A percentile compares a stretch with the other conserved stretches of the same genome.
Conservation (phyloP, 1,284 basidiomycete genomes). For the Mycena sp. region DNA sequence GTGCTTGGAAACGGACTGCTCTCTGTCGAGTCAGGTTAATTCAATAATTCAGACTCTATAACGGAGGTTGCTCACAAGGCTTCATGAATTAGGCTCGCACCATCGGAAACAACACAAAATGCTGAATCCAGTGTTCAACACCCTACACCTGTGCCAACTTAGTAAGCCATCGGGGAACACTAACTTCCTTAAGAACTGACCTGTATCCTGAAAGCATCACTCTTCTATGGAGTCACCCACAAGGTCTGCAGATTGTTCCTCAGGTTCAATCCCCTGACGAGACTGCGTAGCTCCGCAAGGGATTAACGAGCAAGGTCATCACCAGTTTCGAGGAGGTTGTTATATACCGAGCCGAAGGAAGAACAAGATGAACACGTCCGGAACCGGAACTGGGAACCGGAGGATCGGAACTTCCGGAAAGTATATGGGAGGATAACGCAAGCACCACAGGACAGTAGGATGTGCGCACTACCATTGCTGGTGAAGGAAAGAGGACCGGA, state of each 20-base stretch:
- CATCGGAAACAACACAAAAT: constrained; percentile 56
- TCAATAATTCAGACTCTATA: no score
- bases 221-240: constrained; percentile 48
- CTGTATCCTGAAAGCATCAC: constrained; percentile 35
- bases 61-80: neutral
- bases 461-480: no score
- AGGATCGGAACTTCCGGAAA: no score
- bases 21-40: constrained; percentile 13
- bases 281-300: constrained; percentile 14
- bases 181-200: neutral
- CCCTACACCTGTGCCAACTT: constrained; percentile 52
- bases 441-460: no score
- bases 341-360: constrained; percentile 19
- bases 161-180: constrained; percentile 1
- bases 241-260: constrained; percentile 39
- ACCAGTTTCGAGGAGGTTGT: constrained; percentile 21
- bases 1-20: constrained; percentile 49
- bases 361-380: no score
- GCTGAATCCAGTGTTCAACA: constrained; percentile 58
- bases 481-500: no score
- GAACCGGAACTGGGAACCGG: no score
- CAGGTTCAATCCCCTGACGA: neutral
- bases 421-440: no score
- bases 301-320: neutral
- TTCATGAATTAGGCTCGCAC: constrained; percentile 46